Evolutionary conservation across 106 monocot genomes (phyloP), one percentile per base, ranked within the genome.

Genomic region (Dactylorhiza incarnata): DNA sequence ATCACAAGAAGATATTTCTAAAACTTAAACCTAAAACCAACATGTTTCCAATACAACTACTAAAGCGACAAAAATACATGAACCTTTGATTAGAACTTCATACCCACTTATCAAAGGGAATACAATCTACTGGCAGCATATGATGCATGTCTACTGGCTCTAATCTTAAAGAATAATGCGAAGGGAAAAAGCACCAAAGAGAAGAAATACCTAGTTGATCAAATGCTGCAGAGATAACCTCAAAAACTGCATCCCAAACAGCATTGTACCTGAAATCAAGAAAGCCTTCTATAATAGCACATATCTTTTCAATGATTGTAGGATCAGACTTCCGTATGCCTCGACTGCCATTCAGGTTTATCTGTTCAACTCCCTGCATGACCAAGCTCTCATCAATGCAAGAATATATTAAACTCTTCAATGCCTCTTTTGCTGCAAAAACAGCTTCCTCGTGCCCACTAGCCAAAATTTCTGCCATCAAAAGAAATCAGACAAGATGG

Each of bases 161-260:
- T 23, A 46, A 75, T 43, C 43, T 14, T 77, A 78, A 71, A 10
- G 45, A 8, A 17, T 69, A 61, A 23, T 62, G 72, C 49, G 23
- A 12, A 73, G 24, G 37, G 62, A 19, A 13, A 79, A 79, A 29
- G 9, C 0, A 29, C 26, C 49, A 77, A 66, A 17, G 0, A 68
- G 26, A 68, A 76, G 20, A 26, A 49, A 66, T 81, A 91, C 97
- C 97, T 85, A 94, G 47, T 79, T 82, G 84, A 79, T 85, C 79
- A 79, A 97, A 97, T 77, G 86, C 86, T 55, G 85, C 45, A 52
- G 97, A 87, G 69, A 97, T 76, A 69, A 94, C 80, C 63, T 89
- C 87, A 89, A 97, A 97, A n/a, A 89, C 89, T 84, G 85, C 75
- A 77, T 97, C 94, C 94, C 87, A 91, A 2, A 94, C 87, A 48